A percentile compares a stretch with the other conserved stretches of the same genome.
phyloP scores from a whole-genome alignment of 2,329 filamentous ascomycete genomes.

The Apiospora kogelbergensis region DNA sequence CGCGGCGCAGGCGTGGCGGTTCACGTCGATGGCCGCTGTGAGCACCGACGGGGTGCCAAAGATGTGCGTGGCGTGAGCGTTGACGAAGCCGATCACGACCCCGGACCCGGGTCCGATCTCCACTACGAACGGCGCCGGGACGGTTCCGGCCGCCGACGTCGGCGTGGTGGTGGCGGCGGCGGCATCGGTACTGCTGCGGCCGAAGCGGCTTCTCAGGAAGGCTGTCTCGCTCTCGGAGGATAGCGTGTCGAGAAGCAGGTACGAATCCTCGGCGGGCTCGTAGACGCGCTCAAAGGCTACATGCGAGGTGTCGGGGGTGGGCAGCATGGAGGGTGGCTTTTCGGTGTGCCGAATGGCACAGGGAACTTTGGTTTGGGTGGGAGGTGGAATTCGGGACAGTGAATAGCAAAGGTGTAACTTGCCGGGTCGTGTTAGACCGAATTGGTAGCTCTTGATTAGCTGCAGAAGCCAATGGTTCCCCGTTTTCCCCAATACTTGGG shows the following conservation, averaged over 20 bases:
- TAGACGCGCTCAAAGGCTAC: slow-evolving; percentile 87
- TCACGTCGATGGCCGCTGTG: slow-evolving; percentile 80
- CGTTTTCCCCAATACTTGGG: background rate
- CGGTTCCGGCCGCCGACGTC: slow-evolving; percentile 23
- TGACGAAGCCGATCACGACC: slow-evolving; percentile 85
- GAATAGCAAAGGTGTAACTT: background rate
- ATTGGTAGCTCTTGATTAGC: background rate
- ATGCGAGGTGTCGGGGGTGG: slow-evolving; percentile 90
- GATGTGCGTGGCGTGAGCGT: slow-evolving; percentile 70
- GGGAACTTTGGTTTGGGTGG: background rate
- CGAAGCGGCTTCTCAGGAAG: slow-evolving; percentile 69
- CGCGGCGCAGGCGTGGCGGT: slow-evolving; percentile 76
- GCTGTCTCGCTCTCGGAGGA: slow-evolving; percentile 66
- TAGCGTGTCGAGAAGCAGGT: slow-evolving; percentile 87
- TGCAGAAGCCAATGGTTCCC: background rate
- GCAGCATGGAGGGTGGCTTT: slow-evolving; percentile 65
- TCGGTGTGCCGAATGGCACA: background rate
- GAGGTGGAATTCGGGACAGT: background rate
- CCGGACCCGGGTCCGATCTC: slow-evolving; percentile 92
- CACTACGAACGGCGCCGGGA: slow-evolving; percentile 62
- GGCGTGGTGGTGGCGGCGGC: slow-evolving; percentile 14
- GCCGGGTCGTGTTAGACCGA: background rate
- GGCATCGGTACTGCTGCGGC: slow-evolving; percentile 15
- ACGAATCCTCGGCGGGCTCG: slow-evolving; percentile 95
- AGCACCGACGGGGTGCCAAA: slow-evolving; percentile 72